phyloP scores from a whole-genome alignment of 2,329 filamentous ascomycete species.

The Colletotrichum musicola region DNA sequence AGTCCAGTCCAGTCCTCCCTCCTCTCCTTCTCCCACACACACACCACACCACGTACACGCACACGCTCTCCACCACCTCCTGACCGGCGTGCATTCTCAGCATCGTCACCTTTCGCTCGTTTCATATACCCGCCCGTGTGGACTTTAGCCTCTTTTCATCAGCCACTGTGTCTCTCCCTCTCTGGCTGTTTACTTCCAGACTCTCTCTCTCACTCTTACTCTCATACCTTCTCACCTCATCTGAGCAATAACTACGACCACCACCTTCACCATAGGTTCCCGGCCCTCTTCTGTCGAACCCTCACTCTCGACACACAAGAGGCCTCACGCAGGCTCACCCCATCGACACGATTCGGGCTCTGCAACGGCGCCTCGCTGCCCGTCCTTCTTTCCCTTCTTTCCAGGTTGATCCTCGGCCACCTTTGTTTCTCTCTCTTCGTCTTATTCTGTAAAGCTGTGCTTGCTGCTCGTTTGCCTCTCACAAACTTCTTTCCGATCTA shows the following conservation, averaged over 20 bases:
- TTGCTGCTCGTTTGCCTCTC: conserved; percentile 35
- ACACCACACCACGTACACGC: conserved; percentile 27
- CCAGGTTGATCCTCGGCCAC: conserved; percentile 71
- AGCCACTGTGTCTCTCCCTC: conserved; percentile 41
- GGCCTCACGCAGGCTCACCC: conserved; percentile 27
- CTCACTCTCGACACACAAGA: conserved; percentile 17
- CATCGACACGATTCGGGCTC: conserved; percentile 27
- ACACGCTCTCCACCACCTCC: conserved; percentile 33
- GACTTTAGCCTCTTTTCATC: conserved; percentile 39
- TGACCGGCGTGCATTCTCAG: conserved; percentile 40
- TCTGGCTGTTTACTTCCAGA: conserved; percentile 38
- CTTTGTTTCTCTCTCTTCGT: conserved; percentile 48
- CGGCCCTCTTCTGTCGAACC: conserved; percentile 15
- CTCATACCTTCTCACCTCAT: conserved; percentile 31
- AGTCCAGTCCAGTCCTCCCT: conserved; percentile 20
- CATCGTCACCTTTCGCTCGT: conserved; percentile 43
- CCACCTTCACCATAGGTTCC: conserved; percentile 23
- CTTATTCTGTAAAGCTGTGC: conserved; percentile 38
- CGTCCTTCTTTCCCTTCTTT: conserved; percentile 56
- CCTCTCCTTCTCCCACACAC: conserved; percentile 32
- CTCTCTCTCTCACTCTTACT: conserved; percentile 3
- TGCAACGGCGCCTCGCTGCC: conserved; percentile 42
- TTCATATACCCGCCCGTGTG: conserved; percentile 44
- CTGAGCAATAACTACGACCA: conserved; percentile 5
- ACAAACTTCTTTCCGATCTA: conserved; percentile 19